Evolutionary conservation across 225 moss, liverwort and hornwort genomes (phyloP).

Genomic region (Ulota crispa): DNA sequence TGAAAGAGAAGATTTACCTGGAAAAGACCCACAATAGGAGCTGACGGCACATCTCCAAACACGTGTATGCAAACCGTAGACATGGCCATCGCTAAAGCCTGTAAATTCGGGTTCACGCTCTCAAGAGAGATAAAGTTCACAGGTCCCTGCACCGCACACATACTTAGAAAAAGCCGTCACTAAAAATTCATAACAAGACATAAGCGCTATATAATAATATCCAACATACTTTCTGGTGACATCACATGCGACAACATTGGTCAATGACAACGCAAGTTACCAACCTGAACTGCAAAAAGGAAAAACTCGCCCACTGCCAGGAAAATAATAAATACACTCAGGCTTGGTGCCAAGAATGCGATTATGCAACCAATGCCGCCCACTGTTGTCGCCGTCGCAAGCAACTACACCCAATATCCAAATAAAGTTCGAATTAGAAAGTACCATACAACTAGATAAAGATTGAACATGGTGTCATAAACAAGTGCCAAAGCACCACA

Average conservation of each 20-base stretch:
- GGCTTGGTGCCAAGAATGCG: constrained; percentile 60
- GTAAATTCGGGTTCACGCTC: constrained; percentile 69
- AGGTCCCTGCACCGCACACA: constrained; percentile 73
- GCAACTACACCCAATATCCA: constrained; percentile 47
- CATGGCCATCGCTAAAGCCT: constrained; percentile 92
- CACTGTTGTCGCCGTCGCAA: constrained; percentile 58
- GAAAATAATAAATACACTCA: constrained; percentile 66
- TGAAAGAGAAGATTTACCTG: constrained; percentile 45
- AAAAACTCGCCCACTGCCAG: constrained; percentile 86
- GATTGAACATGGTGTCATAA: neutral
- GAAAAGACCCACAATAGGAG: constrained; percentile 80
- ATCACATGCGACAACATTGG: neutral
- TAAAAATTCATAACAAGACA: too few species aligned
- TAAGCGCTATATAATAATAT: neutral
- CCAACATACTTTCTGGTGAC: neutral
- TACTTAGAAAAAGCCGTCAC: too few species aligned
- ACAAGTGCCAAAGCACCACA: neutral
- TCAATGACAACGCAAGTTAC: constrained; percentile 1
- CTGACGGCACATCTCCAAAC: constrained; percentile 95
- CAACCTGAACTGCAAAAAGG: constrained; percentile 86
- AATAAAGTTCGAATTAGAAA: neutral
- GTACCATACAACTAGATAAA: neutral
- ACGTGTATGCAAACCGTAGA: constrained; percentile 91
- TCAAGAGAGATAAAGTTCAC: constrained; percentile 82
- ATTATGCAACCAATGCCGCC: constrained; percentile 68